These are phyloP conservation scores for Penicillium verrucosum DNA, from an alignment of 2,329 filamentous ascomycete species.

Conservation along the genomic window DNA sequence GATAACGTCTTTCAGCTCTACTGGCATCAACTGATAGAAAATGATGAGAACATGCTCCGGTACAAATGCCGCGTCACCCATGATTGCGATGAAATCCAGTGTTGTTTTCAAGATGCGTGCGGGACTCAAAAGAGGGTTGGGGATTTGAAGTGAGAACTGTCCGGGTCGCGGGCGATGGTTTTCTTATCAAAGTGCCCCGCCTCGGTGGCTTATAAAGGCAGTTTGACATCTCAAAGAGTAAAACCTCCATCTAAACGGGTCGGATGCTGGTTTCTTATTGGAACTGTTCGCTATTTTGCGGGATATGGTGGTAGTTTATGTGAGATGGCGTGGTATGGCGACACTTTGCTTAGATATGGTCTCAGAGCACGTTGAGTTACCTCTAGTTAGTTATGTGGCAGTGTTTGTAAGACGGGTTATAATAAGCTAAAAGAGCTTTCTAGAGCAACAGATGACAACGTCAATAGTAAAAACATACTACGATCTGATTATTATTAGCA, in stretches of 20 bases:
- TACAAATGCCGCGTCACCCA: conserved; percentile 22
- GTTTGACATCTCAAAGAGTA: background rate
- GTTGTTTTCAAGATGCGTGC: background rate
- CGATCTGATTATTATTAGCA: background rate
- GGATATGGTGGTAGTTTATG: background rate
- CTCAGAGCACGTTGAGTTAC: background rate
- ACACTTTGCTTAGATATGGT: conserved; percentile 1
- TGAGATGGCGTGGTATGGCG: conserved; percentile 7
- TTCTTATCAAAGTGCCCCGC: conserved; percentile 3
- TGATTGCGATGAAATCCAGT: background rate
- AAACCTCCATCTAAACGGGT: background rate
- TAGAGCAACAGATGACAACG: background rate
- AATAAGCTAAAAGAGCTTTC: background rate
- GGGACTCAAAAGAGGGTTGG: background rate
- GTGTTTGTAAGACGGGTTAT: background rate
- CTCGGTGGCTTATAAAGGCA: background rate
- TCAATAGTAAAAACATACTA: background rate
- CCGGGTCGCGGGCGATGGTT: background rate
- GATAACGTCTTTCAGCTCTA: conserved; percentile 15
- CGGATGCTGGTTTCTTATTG: background rate
- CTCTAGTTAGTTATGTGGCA: too few relatives aligned
- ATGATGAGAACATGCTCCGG: conserved; percentile 25
- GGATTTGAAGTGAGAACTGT: background rate
- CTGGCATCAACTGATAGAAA: conserved; percentile 18
- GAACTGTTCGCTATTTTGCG: background rate